Evolutionary conservation across 148 eudicot species (phyloP), one percentile per base, ranked within the genome.

Genomic region (Chenopodium album): DNA sequence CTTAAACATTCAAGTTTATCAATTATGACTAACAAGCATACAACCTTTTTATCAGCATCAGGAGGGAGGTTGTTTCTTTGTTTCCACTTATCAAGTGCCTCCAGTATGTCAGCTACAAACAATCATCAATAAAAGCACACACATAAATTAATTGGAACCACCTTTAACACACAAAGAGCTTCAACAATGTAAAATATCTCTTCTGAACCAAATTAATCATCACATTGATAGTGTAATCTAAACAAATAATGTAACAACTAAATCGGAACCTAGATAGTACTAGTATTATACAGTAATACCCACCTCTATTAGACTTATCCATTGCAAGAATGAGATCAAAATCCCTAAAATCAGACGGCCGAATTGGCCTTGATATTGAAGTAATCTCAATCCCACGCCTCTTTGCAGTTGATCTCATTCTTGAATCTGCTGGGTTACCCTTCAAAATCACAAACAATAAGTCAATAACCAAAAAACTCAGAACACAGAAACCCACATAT

Each of bases 301-400:
- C 79, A 94, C 98, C 92, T 90, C 80, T 92, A 79, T 96, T 96
- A 73, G 93, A 90, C 85, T 86, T 88, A 70, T 96, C 99, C 98
- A 96, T 96, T 16, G 99, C 98, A 87, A 96, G 97, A 91, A 96
- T 96, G n/a, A 96, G 91, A 91, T 96, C 95, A 86, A 92, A 96
- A 78, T 92, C 95, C 72, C 70, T 89, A 73, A 96, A 96, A 89
- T 96, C 99, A 32, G 97, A 89, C 0, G 98, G 89, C 73, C 83
- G 83, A 76, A 96, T 92, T n/a, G 93, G 95, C 86, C 99, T 91
- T 63, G 99, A 96, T 19, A 87, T 56, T 4, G 99, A 94, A 77
- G 98, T 92, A 81, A 96, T 94, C 88, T 88, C 89, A 83, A 96
- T 79, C 73, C 97, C 98, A 79, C 99, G 98, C 84, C 85, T 89